Evolutionary conservation across 768 basidiomycete genomes (phyloP).

Genomic region (Rickenella mellea): DNA sequence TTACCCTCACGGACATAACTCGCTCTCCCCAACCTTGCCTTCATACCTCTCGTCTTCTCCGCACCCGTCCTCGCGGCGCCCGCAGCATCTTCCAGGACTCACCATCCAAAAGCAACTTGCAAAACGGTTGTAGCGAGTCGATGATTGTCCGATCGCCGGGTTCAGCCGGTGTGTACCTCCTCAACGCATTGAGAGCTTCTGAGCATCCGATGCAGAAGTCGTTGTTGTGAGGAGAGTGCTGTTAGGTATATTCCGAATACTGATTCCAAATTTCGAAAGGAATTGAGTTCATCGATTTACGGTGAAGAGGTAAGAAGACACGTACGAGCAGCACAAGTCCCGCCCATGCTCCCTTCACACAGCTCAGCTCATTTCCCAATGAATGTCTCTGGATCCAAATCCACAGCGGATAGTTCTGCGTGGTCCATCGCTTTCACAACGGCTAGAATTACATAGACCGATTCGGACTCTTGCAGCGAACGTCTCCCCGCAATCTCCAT

Average conservation of each 20-base stretch:
- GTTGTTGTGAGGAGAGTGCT: constrained; percentile 16
- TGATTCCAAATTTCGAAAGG: constrained; percentile 6
- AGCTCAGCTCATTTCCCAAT: constrained; percentile 27
- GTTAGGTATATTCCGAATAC: constrained; percentile 38
- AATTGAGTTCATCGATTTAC: not conserved
- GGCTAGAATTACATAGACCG: constrained; percentile 10
- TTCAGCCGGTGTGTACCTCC: constrained; percentile 38
- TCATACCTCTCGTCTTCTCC: constrained; percentile 36
- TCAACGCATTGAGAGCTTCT: constrained; percentile 21
- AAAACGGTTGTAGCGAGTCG: constrained; percentile 43
- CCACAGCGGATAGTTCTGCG: constrained; percentile 14
- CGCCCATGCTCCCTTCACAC: constrained; percentile 44
- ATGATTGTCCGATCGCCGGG: constrained; percentile 48
- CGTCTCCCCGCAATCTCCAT: constrained; percentile 56
- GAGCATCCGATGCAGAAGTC: constrained; percentile 7
- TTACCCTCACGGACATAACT: constrained; percentile 40
- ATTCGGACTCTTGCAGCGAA: constrained; percentile 22
- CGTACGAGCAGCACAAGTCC: constrained; percentile 44
- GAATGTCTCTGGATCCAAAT: constrained; percentile 13
- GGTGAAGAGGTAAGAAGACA: constrained; percentile 13
- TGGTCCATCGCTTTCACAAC: constrained; percentile 23
- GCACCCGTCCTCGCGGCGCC: constrained; percentile 32
- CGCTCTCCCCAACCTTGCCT: constrained; percentile 38
- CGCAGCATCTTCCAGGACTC: constrained; percentile 20
- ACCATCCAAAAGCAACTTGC: constrained; percentile 18